Evolutionary conservation across 805 yeast species (phyloP), one percentile per base, ranked within the genome.

Genomic region (Suhomyces emberorum): DNA sequence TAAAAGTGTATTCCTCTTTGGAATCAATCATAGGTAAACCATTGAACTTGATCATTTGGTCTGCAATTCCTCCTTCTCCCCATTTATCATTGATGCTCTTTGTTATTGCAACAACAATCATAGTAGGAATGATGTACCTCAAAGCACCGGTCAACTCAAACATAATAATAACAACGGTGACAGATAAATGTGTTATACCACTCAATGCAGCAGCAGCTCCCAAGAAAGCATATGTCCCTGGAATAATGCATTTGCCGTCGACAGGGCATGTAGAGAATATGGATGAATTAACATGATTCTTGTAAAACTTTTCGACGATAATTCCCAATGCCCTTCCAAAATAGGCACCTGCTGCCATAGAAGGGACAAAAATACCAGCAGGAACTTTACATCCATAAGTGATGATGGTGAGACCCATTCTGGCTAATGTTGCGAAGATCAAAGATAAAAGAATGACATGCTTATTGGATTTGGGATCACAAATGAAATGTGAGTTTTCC

Each of bases 291-390:
- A 57, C 52, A 22, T 67, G 55, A 28, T 53, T 35, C 19, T 41
- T 40, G 34, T 60, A 51, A 15, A 65, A 35, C 5, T 61, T 44
- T 44, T 85, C 84, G 40, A 87, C 79, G 4, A 83, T 41, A 7
- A 88, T 63, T 4, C 98, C 97, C 9, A 93, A 50, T 0, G 89
- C 83, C 35, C 97, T 72, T 6, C 98, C 98, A 59, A 87, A 84
- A 0, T 95, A 78, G 0, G 98, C 97, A 15, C 98, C 98, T 1
- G 88, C 84, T 0, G 96, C 89, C 95, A 93, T 87, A 1, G 96
- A 85, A 2, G 98, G 98, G 36, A 93, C 95, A 61, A 93, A 83
- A 4, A 91, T 87, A 11, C 98, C 98, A n/a, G 97, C 95, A 0
- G 98, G 98, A 0, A 91, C 89, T 59, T 83, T 88, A 43, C 88